These are phyloP conservation scores for Nidularia pulvinata DNA, from an alignment of 768 basidiomycete species.

Conservation along the genomic window DNA sequence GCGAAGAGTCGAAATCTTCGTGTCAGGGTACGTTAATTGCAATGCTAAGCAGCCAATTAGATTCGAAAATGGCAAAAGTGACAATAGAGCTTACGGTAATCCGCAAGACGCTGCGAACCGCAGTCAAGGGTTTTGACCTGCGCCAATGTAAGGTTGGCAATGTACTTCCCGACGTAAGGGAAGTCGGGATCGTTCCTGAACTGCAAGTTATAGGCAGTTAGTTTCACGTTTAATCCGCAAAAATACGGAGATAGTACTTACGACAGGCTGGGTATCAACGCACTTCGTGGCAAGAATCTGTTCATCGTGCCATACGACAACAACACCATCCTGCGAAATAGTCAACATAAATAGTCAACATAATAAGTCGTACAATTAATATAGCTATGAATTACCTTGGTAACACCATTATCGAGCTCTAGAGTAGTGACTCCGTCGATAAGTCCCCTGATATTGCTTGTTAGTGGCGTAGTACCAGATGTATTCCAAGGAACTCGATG, in stretches of 20 bases:
- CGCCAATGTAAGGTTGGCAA: constrained; percentile 77
- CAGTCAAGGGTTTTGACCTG: constrained; percentile 84
- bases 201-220: constrained; percentile 34
- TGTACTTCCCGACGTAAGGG: constrained; percentile 76
- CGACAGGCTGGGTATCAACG: constrained; percentile 63
- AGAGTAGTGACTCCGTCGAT: constrained; percentile 77
- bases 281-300: constrained; percentile 65
- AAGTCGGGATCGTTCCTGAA: constrained; percentile 56
- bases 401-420: constrained; percentile 79
- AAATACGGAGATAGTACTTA: constrained; percentile 22
- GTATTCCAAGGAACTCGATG: constrained; percentile 1
- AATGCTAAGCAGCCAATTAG: constrained; percentile 35
- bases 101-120: constrained; percentile 60
- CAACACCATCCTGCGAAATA: constrained; percentile 82
- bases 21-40: constrained; percentile 66
- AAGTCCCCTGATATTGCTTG: constrained; percentile 60
- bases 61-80: not conserved
- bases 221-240: not conserved
- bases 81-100: constrained; percentile 49
- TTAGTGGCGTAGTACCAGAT: constrained; percentile 5
- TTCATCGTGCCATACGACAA: constrained; percentile 84
- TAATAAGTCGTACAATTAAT: not conserved
- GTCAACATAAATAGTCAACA: not conserved
- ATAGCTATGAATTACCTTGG: constrained; percentile 40
- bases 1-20: constrained; percentile 69